phyloP scores from a whole-genome alignment of 371 early-diverging fungal species.

The Mucor velutinosus region DNA sequence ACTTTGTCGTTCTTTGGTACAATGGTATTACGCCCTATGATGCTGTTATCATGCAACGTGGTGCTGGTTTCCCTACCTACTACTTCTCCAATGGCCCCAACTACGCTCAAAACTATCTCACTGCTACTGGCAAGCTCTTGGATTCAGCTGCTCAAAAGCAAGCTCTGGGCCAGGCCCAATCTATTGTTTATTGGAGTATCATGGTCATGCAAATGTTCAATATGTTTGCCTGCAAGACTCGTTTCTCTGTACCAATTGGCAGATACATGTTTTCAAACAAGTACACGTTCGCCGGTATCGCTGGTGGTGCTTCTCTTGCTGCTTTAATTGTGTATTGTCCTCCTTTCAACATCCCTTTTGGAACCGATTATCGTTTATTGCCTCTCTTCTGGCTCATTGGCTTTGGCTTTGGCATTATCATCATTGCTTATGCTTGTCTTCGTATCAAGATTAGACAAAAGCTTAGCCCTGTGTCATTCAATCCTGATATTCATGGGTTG shows the following conservation, averaged over 20 bases:
- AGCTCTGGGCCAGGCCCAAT: constrained; percentile 70
- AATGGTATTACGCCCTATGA: constrained; percentile 57
- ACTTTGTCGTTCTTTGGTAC: constrained; percentile 71
- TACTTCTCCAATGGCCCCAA: constrained; percentile 52
- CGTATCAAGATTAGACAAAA: constrained; percentile 64
- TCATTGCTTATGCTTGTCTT: constrained; percentile 73
- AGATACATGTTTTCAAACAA: constrained; percentile 81
- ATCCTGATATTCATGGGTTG: constrained; percentile 79
- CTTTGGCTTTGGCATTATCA: constrained; percentile 73
- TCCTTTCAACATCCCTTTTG: constrained; percentile 74
- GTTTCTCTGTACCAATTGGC: constrained; percentile 63
- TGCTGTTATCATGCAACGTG: constrained; percentile 57
- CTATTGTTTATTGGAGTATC: constrained; percentile 77
- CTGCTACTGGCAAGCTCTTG: constrained; percentile 38
- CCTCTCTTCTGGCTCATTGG: constrained; percentile 83
- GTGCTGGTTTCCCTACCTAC: constrained; percentile 29
- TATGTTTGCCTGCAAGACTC: constrained; percentile 89
- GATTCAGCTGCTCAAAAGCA: constrained; percentile 54
- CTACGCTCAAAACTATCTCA: constrained; percentile 47
- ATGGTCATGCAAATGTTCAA: constrained; percentile 91
- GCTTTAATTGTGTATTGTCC: constrained; percentile 82
- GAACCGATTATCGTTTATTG: constrained; percentile 58
- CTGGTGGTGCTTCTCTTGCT: constrained; percentile 64
- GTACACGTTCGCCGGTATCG: constrained; percentile 66
- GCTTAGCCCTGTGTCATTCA: constrained; percentile 62